Base-by-base conservation (phyloP, 1,139 yeast species). In the Blastobotrys elegans region DNA sequence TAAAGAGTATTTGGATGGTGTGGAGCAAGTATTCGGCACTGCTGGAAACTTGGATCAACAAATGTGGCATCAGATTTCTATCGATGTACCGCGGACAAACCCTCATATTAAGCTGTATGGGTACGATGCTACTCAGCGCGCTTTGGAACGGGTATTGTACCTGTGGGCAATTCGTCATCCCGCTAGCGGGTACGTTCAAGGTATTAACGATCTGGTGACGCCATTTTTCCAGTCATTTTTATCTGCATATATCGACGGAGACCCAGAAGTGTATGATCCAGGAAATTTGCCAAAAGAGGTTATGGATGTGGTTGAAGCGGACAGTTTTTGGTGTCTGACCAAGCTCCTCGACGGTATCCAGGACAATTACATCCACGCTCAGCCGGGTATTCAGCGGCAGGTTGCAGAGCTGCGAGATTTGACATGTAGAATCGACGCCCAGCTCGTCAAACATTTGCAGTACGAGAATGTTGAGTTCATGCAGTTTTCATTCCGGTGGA, bases 141-240 rank as follows among this genome's bases (percentile, higher is more conserved):
- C 95, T 13, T 71, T 92, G 52, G 88, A 92, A 54, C 80, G 85
- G 54, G 81, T 94, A 16, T 69, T 92, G 44, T 94, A 88, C 60
- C 71, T 92, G 30, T 92, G 99, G 99, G 96, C 98, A 0, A 82
- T 92, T 18, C 77, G 98, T 53, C 98, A 94, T 62, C 98, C 99
- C 0, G 97, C 97, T 3, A 82, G 94, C 62, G 99, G 99, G 3
- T 92, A 92, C 65, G 99, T 92, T n/a, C 99, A 92, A 67, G 99
- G 99, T 24, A 94, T 92, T 49, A 92, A 92, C 64, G 99, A 92
- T 66, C 73, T 92, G 48, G 89, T 84, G 16, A 92, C 97, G 0
- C 98, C 99, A 1, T 89, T 94, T 64, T 90, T 77, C 65, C 96
- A 92, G 65, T 83, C 92, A 0, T 92, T 92, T 61, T 66, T 94